Evolutionary conservation across 192 early-diverging fungal genomes (phyloP).

Genomic region (Backusella tuberculispora): DNA sequence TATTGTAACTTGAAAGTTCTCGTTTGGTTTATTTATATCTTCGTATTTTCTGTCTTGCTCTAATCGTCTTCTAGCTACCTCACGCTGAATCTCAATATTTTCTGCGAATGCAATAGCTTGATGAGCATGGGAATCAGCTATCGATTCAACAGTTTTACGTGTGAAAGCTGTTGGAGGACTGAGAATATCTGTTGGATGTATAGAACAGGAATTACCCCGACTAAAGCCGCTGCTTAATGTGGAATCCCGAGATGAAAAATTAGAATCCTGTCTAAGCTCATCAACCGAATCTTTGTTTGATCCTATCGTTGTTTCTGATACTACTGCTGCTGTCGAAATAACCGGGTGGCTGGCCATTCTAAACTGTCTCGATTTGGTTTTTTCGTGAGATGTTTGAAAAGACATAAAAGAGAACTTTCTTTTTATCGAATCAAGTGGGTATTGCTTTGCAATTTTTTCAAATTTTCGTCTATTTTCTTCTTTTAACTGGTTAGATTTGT

Average conservation of each 20-base stretch:
- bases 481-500: constrained; percentile 23
- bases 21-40: constrained; percentile 10
- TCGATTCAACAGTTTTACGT: background rate
- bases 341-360: background rate
- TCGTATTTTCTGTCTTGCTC: constrained; percentile 29
- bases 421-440: background rate
- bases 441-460: background rate
- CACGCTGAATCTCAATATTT: constrained; percentile 32
- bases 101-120: constrained; percentile 41
- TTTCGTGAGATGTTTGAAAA: background rate
- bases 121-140: background rate
- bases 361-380: background rate
- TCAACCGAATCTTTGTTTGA: constrained; percentile 1
- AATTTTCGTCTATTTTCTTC: constrained; percentile 26
- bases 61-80: constrained; percentile 29
- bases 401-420: constrained; percentile 20
- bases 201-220: background rate
- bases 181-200: constrained; percentile 2
- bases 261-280: background rate
- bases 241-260: background rate
- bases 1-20: constrained; percentile 20
- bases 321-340: background rate
- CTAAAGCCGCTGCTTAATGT: background rate
- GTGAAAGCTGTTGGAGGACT: background rate
- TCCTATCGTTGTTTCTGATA: background rate